Base-by-base conservation (phyloP, 305 asterid species). In the Caryopteris hybrid region DNA sequence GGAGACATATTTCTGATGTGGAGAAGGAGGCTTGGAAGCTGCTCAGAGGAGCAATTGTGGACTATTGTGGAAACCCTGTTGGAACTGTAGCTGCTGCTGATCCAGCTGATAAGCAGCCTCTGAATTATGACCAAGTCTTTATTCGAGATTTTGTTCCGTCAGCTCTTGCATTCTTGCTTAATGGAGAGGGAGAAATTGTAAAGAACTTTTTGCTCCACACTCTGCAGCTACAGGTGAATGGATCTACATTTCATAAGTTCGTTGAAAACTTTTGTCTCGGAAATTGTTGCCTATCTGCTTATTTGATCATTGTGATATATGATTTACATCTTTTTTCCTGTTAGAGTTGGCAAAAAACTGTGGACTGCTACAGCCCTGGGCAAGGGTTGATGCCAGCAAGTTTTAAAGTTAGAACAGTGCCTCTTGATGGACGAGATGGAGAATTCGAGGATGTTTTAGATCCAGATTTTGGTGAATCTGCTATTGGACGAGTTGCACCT, bases 311-410 rank as follows among this genome's bases (percentile, higher is more conserved):
- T 23, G 2, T 70, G 50, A 47, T 22, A 70, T 60, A 4, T 54
- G 21, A 56, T 66, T 22, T 51, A n/a, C 31, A 5, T 57, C n/a
- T 45, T 3, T 8, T 71, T 54, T 64, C 1, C 23, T 10, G 34
- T 58, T 74, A 90, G 95, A 86, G 97, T 78, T 90, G 94, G 97
- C 91, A 90, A 74, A 90, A 88, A 78, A 83, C 89, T 16, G 93
- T 90, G 9, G 96, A 90, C 70, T 87, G 91, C 84, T 74, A 85
- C 63, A 84, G 87, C 78, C 96, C 93, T 14, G 96, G 96, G 64
- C 88, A 84, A 79, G 95, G 95, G 66, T 77, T 89, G 72, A 90
- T 88, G 95, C 95, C 95, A 17, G 91, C 97, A 11, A 90, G 97
- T 81, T 90, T 90, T 43, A 90, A 90, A 75, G 89, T 88, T 36